A percentile compares a stretch with the other conserved stretches of the same genome.
These are phyloP conservation scores for Starmerella bombicola DNA, from an alignment of 805 yeast genomes.

Conservation along the genomic window DNA sequence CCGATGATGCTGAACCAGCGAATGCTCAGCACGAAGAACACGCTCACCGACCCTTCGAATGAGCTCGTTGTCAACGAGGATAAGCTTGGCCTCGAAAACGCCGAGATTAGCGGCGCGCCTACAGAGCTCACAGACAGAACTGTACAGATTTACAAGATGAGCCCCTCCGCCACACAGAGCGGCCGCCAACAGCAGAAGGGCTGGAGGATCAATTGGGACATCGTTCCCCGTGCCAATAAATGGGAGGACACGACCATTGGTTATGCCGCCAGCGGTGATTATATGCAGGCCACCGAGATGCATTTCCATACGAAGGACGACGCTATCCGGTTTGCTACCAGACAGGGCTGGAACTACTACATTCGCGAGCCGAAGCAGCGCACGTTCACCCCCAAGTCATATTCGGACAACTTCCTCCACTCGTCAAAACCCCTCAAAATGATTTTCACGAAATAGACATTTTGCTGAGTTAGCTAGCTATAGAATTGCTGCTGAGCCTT, in stretches of 20 bases:
- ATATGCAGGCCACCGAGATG: slow-evolving; percentile 64
- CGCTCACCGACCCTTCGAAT: slow-evolving; percentile 8
- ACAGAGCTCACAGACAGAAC: slow-evolving; percentile 47
- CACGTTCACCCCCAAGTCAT: slow-evolving; percentile 61
- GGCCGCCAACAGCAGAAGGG: slow-evolving; percentile 35
- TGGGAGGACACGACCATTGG: slow-evolving; percentile 89
- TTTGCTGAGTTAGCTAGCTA: too few species aligned
- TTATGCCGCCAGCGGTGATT: slow-evolving; percentile 66
- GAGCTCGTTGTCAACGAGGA: slow-evolving; percentile 16
- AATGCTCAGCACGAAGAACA: slow-evolving; percentile 2
- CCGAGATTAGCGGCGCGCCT: slow-evolving; percentile 50
- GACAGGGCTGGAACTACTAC: slow-evolving; percentile 77
- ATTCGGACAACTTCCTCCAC: slow-evolving; percentile 59
- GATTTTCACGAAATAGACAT: slow-evolving; percentile 61
- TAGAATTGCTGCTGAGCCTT: too few species aligned
- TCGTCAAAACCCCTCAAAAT: slow-evolving; percentile 60
- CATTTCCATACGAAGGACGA: slow-evolving; percentile 64
- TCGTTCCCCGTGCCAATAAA: slow-evolving; percentile 59
- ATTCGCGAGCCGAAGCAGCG: slow-evolving; percentile 71
- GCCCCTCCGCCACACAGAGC: slow-evolving; percentile 73
- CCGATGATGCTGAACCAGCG: too few species aligned
- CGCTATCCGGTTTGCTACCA: slow-evolving; percentile 65
- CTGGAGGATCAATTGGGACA: slow-evolving; percentile 82
- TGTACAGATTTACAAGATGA: slow-evolving; percentile 63
- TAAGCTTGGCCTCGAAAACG: slow-evolving; percentile 10